A percentile compares a stretch with the other conserved stretches of the same genome.
Evolutionary conservation across 441 rosid genomes (phyloP).

Genomic region (Sinapis alba): DNA sequence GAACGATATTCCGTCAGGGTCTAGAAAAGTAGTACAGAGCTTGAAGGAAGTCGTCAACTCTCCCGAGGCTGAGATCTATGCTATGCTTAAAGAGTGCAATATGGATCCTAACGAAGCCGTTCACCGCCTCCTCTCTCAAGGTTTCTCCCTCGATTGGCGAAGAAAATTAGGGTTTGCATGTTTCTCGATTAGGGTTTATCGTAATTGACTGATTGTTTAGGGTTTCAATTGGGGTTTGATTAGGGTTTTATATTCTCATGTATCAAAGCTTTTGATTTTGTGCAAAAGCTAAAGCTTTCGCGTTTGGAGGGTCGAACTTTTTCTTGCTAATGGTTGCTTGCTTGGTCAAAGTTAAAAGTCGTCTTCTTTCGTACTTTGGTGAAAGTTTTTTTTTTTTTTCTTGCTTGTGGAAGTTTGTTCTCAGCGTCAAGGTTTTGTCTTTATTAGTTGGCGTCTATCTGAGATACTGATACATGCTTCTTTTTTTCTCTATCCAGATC

Average conservation of each 20-base stretch:
- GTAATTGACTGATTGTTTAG: slow-evolving; percentile 8
- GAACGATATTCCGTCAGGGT: slow-evolving; percentile 69
- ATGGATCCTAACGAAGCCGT: slow-evolving; percentile 99
- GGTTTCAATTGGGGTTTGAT: slow-evolving; percentile 31
- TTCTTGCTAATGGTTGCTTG: neutral
- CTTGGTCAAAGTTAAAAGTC: neutral
- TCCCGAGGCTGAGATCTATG: slow-evolving; percentile 91
- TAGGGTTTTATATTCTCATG: slow-evolving; percentile 18
- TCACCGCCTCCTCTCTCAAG: slow-evolving; percentile 94
- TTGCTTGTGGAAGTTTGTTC: slow-evolving; percentile 9
- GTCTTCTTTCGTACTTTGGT: neutral
- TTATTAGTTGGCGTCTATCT: slow-evolving; percentile 1
- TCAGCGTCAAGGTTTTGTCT: slow-evolving; percentile 9
- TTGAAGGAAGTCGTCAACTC: slow-evolving; percentile 94
- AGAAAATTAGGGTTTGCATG: neutral
- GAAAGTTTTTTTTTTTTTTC: neutral
- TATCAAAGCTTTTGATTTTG: neutral
- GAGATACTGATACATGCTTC: slow-evolving; percentile 12
- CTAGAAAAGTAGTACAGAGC: slow-evolving; percentile 91
- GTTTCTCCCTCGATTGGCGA: slow-evolving; percentile 36
- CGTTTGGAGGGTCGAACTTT: neutral
- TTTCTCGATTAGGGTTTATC: neutral
- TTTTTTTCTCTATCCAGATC: slow-evolving; percentile 57
- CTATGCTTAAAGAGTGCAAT: slow-evolving; percentile 90
- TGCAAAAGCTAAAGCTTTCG: neutral